These are phyloP conservation scores for Yamadazyma akitaensis DNA, from an alignment of 805 yeast species.

Conservation along the genomic window DNA sequence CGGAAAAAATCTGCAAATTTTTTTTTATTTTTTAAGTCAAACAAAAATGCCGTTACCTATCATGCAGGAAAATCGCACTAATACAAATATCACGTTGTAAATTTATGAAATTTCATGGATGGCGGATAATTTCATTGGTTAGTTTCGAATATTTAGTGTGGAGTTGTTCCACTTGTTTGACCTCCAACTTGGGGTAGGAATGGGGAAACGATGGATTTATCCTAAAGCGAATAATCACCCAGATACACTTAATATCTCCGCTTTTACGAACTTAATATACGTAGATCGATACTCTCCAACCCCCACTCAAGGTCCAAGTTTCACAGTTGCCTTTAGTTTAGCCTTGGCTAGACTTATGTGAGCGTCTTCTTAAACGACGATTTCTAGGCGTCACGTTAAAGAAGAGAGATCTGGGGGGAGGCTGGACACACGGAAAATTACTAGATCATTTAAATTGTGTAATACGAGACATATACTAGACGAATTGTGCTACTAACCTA, in stretches of 20 bases:
- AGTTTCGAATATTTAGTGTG: not conserved
- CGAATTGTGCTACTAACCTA: not conserved
- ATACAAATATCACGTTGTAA: not conserved
- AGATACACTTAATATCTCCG: too few species aligned
- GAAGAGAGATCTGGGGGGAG: not conserved
- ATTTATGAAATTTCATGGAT: not conserved
- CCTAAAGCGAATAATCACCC: too few species aligned
- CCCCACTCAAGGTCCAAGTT: too few species aligned
- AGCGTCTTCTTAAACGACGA: not conserved
- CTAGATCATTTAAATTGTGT: not conserved
- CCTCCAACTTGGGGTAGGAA: not conserved
- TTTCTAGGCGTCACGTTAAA: not conserved
- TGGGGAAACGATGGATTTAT: not conserved
- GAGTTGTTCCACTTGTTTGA: not conserved
- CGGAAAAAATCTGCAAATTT: constrained; percentile 1
- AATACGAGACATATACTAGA: not conserved
- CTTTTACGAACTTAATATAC: too few species aligned
- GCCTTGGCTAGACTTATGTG: too few species aligned
- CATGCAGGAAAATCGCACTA: not conserved
- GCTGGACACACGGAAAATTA: not conserved
- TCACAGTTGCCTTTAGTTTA: too few species aligned
- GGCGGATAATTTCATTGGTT: not conserved
- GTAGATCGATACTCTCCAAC: too few species aligned
- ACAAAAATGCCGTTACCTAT: constrained; percentile 3
- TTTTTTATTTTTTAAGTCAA: not conserved